phyloP scores from a whole-genome alignment of 2,329 filamentous ascomycete genomes.

The Aspergillus sojae region DNA sequence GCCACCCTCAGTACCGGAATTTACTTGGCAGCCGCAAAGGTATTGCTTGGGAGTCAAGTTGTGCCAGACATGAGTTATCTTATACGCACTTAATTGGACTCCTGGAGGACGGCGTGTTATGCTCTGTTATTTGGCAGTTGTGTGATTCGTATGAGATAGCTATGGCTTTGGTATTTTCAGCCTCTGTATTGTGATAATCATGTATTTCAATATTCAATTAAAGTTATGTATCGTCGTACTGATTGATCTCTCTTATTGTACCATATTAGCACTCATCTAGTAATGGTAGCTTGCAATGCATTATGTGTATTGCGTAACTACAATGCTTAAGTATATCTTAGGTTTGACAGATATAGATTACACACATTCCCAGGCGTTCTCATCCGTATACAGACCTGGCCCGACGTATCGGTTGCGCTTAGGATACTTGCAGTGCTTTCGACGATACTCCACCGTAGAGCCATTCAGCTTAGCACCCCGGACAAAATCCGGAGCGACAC shows the following conservation, averaged over 20 bases:
- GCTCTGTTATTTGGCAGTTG: background rate
- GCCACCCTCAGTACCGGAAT: background rate
- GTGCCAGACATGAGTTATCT: background rate
- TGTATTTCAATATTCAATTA: too few species aligned
- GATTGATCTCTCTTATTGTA: too few species aligned
- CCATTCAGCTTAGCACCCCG: background rate
- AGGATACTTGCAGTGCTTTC: background rate
- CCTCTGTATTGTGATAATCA: too few species aligned
- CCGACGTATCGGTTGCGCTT: background rate
- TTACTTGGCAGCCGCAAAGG: background rate
- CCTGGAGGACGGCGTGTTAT: accelerated
- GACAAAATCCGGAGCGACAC: background rate
- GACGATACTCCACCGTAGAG: background rate
- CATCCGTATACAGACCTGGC: background rate
- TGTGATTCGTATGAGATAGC: too few species aligned
- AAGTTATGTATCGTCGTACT: too few species aligned
- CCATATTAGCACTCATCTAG: too few species aligned
- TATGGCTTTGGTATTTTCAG: too few species aligned
- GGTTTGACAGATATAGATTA: background rate
- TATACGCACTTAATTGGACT: background rate
- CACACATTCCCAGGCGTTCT: background rate
- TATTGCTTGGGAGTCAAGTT: background rate
- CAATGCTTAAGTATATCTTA: background rate
- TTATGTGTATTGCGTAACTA: accelerated
- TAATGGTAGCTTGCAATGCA: too few species aligned